phyloP scores from a whole-genome alignment of 2,329 filamentous ascomycete genomes.

The Calonectria ilicicola region DNA sequence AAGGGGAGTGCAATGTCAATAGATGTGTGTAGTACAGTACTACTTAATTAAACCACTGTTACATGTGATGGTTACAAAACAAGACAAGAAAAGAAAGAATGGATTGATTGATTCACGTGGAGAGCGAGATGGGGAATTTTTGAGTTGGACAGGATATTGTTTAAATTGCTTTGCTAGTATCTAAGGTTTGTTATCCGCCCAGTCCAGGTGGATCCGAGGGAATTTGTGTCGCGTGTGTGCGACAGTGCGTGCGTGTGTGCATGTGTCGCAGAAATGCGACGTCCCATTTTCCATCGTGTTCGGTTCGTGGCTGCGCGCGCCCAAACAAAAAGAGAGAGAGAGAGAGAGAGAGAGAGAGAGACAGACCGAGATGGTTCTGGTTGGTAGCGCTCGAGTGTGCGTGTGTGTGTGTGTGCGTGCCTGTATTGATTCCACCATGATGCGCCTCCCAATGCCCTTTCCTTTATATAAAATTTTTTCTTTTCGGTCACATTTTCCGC shows the following conservation, averaged over 20 bases:
- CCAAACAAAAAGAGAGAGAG: not conserved
- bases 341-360: too few relatives aligned
- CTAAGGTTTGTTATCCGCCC: not conserved
- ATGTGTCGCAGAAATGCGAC: not conserved
- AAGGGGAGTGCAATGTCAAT: too few relatives aligned
- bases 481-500: too few relatives aligned
- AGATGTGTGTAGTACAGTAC: too few relatives aligned
- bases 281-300: not conserved
- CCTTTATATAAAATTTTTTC: too few relatives aligned
- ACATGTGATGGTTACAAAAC: too few relatives aligned
- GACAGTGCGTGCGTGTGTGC: not conserved
- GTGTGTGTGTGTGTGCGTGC: too few relatives aligned
- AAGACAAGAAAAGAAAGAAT: too few relatives aligned
- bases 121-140: too few relatives aligned
- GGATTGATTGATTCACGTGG: not conserved
- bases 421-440: too few relatives aligned
- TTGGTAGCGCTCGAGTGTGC: not conserved
- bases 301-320: not conserved
- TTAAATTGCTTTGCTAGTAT: slow-evolving; percentile 24
- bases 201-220: not conserved
- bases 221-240: not conserved
- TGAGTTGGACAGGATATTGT: not conserved
- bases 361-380: not conserved
- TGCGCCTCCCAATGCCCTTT: too few relatives aligned
- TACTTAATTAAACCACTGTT: too few relatives aligned